Base-by-base conservation (phyloP, 1,284 basidiomycete species). In the Stereum hirsutum region DNA sequence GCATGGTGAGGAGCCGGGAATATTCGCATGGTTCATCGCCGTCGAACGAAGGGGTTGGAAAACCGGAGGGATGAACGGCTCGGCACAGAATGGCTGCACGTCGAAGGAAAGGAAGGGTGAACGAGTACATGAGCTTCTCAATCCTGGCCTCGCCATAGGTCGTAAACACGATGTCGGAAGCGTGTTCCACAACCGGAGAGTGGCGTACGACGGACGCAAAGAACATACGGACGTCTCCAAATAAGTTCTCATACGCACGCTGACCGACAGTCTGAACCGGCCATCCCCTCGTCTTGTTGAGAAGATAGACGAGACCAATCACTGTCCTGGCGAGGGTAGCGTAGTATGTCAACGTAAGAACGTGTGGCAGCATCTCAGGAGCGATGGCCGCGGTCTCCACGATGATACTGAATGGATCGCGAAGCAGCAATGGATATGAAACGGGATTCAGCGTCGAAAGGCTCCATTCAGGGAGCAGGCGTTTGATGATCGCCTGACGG, bases 91-190 rank as follows among this genome's bases (percentile, higher is more conserved):
- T 89, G 5, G 90, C 83, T 0, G 89, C 89, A 4, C 89, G 79
- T 28, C 94, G 83, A n/a, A 98, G 74, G 72, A 97, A 97, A 1
- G 93, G 93, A 6, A 99, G 69, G 0, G 91, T 94, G 63, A 94
- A 91, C 1, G 81, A 74, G 58, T 95, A 94, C 37, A 98, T 65
- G 40, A 95, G 65, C 62, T 88, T 91, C 56, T 93, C 88, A 42
- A 98, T 81, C 21, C 81, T 70, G 2, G 79, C 79, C 53, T 89
- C 81, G 42, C 86, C 86, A 54, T 86, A 88, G 5, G 78, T 75
- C 41, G 84, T 79, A 39, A 89, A 81, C 3, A 81, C 80, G 36
- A 84, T 62, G 26, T 81, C 85, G 3, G 85, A 82, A 0, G 79
- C 83, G 53, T 86, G 84, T 49, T 89, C 85, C 51, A 89, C 82